Evolutionary conservation across 208 protist genomes (phyloP), one percentile per base, ranked within the genome.

Genomic region (Wallacemonas sp.): DNA sequence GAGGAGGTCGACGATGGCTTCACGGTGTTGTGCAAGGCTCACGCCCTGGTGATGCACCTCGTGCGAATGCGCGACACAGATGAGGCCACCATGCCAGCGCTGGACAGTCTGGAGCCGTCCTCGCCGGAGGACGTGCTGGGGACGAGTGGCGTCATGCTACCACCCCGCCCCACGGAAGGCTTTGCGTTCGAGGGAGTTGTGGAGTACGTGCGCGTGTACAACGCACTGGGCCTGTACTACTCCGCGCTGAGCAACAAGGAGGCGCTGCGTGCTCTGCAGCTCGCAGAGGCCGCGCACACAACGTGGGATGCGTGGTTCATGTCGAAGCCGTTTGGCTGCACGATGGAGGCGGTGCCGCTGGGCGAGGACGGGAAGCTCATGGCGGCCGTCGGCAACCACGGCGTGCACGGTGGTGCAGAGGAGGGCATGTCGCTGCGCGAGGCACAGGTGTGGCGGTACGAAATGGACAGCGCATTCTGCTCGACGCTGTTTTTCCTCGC

Each of bases 401-500:
- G n/a, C n/a, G n/a, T n/a, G n/a, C n/a, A n/a, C n/a, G n/a, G n/a
- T n/a, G n/a, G n/a, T n/a, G n/a, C n/a, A n/a, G n/a, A n/a, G n/a
- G n/a, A n/a, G n/a, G n/a, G n/a, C 48, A 55, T 32, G 26, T 12
- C 20, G 18, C 31, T 7, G 12, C 52, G 41, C 32, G n/a, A 28
- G 16, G 38, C 64, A 39, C 38, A 49, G 16, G 32, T 72, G 39
- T 55, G 61, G 49, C 76, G 87, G 10, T 90, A 83, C 64, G 77
- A 92, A 75, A 92, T 95, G 82, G 89, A 95, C 62, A 77, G 55
- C 36, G 64, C 69, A 3, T 89, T 84, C 78, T 95, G 84, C 25
- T 76, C 76, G 3, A 96, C 89, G 22, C 64, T 94, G 16, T 97
- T 96, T 76, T 97, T 91, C 44, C 66, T 97, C 29, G 91, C 91